Evolutionary conservation across 768 basidiomycete genomes (phyloP), one percentile per base, ranked within the genome.

Genomic region (Xerocomellus amylosporus): DNA sequence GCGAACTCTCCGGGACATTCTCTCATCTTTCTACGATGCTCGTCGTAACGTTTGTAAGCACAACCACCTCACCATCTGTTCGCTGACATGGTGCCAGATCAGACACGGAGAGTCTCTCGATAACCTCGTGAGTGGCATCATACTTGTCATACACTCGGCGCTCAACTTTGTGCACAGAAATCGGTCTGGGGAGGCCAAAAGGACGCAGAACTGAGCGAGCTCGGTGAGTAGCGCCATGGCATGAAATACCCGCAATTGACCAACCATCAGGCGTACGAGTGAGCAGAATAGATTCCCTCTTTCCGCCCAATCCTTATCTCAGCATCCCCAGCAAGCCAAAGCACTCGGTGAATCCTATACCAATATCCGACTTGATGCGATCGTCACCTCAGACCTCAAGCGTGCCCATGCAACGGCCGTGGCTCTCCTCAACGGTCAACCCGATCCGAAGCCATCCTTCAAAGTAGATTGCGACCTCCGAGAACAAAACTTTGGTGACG

Each of bases 41-140:
- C 46, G 19, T 58, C 51, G 46, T 68, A 14, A 62, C 66, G 17
- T 63, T 68, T 46, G 66, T 69, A 58, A 67, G 67, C 10, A n/a
- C n/a, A n/a, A 26, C 22, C 34, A 15, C 24, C 28, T 34, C 20
- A 5, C 10, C 26, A 17, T 24, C 2, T 15, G 19, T 31, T 38
- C 12, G 34, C 43, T 57, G 41, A 57, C 49, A 15, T 14, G 13
- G 14, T 12, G 1, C 22, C 46, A 90, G 87, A 75, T 90, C 59
- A 76, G 89, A 49, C 89, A 92, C 65, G 89, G 83, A 28, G 87
- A 92, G 62, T 88, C 88, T 8, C 82, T 79, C 33, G 89, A 91
- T 59, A 92, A 92, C 60, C 58, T 85, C 64, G 88, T 87, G 46
- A 44, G 82, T 64, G 15, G 24, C 34, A 24, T 34, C 15, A 0